Conservation (phyloP, 2,329 filamentous ascomycete species). For the Cercospora sp. region DNA sequence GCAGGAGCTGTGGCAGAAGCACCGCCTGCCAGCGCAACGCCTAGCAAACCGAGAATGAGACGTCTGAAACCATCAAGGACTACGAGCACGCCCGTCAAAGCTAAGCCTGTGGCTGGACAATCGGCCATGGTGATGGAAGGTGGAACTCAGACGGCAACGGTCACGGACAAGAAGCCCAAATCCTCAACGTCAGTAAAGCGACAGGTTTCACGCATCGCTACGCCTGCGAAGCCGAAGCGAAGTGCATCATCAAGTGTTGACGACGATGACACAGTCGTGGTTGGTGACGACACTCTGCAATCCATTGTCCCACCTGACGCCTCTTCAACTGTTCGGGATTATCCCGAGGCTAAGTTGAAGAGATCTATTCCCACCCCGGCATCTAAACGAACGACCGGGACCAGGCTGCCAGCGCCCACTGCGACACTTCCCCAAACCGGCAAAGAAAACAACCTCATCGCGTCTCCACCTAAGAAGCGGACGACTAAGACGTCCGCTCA, state of each 20-base stretch:
- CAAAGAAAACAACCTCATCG: constrained; percentile 32
- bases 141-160: neutral
- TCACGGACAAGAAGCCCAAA: neutral
- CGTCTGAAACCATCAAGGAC: constrained; percentile 30
- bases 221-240: constrained; percentile 35
- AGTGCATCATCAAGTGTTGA: neutral
- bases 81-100: constrained; percentile 26
- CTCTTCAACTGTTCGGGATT: neutral
- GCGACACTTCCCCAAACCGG: constrained; percentile 18
- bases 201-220: constrained; percentile 37
- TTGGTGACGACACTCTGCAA: neutral
- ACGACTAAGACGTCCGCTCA: constrained; percentile 15
- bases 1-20: constrained; percentile 7
- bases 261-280: neutral
- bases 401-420: constrained; percentile 30
- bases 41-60: constrained; percentile 36
- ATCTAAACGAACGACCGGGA: constrained; percentile 11
- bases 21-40: constrained; percentile 31
- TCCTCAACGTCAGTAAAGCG: constrained; percentile 24
- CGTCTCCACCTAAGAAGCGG: constrained; percentile 37
- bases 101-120: constrained; percentile 9
- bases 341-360: constrained; percentile 4
- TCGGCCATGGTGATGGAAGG: neutral
- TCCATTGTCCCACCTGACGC: neutral
- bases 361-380: constrained; percentile 14